A percentile compares a stretch with the other conserved stretches of the same genome.
These are phyloP conservation scores for Microsporum canis DNA, from an alignment of 2,329 filamentous ascomycete species.

Conservation along the genomic window DNA sequence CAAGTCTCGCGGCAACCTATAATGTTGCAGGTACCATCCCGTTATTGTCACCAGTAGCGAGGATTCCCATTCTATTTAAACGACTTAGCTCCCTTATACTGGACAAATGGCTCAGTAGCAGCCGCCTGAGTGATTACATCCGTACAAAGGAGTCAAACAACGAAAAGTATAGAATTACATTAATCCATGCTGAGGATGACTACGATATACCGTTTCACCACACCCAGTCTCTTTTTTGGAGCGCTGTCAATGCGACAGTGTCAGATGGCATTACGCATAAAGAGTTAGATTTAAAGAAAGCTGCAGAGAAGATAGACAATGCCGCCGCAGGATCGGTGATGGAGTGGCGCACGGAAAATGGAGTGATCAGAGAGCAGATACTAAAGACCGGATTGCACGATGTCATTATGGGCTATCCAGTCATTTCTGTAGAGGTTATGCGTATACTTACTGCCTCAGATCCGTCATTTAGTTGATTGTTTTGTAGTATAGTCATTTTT, in stretches of 20 bases:
- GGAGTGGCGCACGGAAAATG: slow-evolving; percentile 38
- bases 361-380: slow-evolving; percentile 45
- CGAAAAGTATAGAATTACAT: slow-evolving; percentile 22
- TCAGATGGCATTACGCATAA: slow-evolving; percentile 30
- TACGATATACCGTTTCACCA: slow-evolving; percentile 30
- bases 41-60: slow-evolving; percentile 41
- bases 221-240: slow-evolving; percentile 43
- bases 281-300: slow-evolving; percentile 38
- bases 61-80: slow-evolving; percentile 37
- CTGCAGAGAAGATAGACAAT: slow-evolving; percentile 27
- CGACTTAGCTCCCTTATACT: slow-evolving; percentile 40
- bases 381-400: slow-evolving; percentile 48
- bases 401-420: slow-evolving; percentile 47
- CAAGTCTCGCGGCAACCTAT: slow-evolving; percentile 46
- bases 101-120: slow-evolving; percentile 43
- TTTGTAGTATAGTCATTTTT: too few species aligned
- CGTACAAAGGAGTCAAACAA: slow-evolving; percentile 14
- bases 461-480: background rate
- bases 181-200: slow-evolving; percentile 29
- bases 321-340: slow-evolving; percentile 42
- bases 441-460: slow-evolving; percentile 9
- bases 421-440: slow-evolving; percentile 42
- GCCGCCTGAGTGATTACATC: slow-evolving; percentile 39
- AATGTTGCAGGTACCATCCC: slow-evolving; percentile 45
- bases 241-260: slow-evolving; percentile 42